Evolutionary conservation across 345 rosid genomes (phyloP).

Genomic region (Citrus glauca): DNA sequence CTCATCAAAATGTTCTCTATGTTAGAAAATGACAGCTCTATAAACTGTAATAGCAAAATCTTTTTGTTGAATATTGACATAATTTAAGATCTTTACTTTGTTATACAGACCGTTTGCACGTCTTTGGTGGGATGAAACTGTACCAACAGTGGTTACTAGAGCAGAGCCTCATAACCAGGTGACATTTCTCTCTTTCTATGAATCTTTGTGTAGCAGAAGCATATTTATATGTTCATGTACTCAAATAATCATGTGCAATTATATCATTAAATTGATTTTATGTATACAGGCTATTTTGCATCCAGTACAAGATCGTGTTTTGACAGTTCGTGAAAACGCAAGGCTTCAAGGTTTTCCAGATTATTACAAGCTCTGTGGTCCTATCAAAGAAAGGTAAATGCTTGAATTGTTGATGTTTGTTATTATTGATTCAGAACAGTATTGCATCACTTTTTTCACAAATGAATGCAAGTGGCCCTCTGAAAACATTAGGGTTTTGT

Average conservation of each 20-base stretch:
- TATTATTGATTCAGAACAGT: neutral
- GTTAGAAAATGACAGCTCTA: neutral
- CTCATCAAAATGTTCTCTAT: neutral
- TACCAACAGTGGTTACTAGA: conserved; percentile 73
- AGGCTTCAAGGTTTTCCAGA: conserved; percentile 79
- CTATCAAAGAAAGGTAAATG: conserved; percentile 59
- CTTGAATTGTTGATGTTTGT: neutral
- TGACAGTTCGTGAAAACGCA: conserved; percentile 66
- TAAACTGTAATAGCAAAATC: neutral
- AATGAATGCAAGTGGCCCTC: neutral
- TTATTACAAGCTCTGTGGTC: conserved; percentile 54
- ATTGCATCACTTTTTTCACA: neutral
- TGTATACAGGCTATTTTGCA: conserved; percentile 49
- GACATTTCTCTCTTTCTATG: neutral
- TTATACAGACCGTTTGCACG: conserved; percentile 66
- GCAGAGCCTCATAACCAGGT: conserved; percentile 84
- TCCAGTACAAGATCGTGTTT: conserved; percentile 63
- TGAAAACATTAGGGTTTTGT: no score
- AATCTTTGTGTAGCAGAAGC: neutral
- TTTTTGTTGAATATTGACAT: neutral
- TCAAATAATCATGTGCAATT: neutral
- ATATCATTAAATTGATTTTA: neutral
- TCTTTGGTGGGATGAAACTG: conserved; percentile 88
- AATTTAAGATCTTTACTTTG: neutral
- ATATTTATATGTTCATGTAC: neutral